Evolutionary conservation across 1,284 basidiomycete genomes (phyloP).

Genomic region (Fomitopsis schrenkii): DNA sequence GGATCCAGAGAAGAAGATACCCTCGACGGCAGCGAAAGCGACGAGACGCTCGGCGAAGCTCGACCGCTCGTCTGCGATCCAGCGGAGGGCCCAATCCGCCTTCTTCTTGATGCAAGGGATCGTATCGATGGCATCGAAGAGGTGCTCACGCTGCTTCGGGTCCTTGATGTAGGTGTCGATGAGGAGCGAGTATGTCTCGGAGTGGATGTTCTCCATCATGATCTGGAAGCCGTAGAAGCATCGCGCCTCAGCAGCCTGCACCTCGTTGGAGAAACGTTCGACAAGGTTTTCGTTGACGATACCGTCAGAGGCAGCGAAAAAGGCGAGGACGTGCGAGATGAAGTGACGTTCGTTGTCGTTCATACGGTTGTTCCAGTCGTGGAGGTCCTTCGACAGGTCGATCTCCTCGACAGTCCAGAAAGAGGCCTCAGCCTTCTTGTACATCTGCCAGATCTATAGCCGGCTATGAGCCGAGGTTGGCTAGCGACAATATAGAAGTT

Average conservation of each 20-base stretch:
- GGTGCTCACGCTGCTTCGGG: constrained; percentile 74
- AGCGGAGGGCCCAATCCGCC: constrained; percentile 90
- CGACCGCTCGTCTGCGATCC: constrained; percentile 85
- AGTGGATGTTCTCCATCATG: constrained; percentile 99
- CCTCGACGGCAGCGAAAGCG: constrained; percentile 98
- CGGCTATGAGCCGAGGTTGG: not conserved
- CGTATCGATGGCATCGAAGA: constrained; percentile 94
- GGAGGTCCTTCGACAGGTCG: constrained; percentile 90
- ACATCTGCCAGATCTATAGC: constrained; percentile 90
- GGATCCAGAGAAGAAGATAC: constrained; percentile 96
- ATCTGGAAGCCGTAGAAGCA: constrained; percentile 99
- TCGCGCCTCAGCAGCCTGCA: constrained; percentile 92
- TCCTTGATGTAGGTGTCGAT: constrained; percentile 99
- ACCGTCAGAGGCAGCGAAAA: constrained; percentile 96
- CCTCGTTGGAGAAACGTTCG: constrained; percentile 93
- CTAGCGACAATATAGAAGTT: not conserved
- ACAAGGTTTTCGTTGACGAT: constrained; percentile 98
- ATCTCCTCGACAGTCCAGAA: constrained; percentile 99
- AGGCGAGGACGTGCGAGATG: constrained; percentile 94
- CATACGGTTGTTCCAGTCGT: constrained; percentile 92
- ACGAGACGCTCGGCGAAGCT: constrained; percentile 91
- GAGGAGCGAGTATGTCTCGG: constrained; percentile 96
- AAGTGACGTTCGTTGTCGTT: constrained; percentile 96
- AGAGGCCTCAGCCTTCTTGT: constrained; percentile 89
- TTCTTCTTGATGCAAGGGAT: constrained; percentile 92